Evolutionary conservation across 306 rosid species (phyloP).

Genomic region (Lotus japonicus): DNA sequence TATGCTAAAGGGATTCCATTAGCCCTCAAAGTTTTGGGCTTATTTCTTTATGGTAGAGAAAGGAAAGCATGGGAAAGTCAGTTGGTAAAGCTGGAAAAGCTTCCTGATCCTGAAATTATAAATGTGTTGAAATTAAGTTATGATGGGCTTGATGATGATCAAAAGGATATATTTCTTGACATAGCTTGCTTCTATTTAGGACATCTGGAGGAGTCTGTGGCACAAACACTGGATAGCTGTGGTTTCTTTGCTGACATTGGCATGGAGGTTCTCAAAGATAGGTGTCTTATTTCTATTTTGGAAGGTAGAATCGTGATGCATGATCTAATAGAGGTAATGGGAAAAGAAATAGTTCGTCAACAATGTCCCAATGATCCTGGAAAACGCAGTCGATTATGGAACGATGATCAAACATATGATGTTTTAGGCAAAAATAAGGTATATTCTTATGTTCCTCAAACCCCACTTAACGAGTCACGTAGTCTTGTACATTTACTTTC

Average conservation of each 20-base stretch:
- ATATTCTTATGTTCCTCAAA: neutral
- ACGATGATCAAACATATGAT: neutral
- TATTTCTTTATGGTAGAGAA: neutral
- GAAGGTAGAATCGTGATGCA: constrained; percentile 20
- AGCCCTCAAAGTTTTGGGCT: constrained; percentile 30
- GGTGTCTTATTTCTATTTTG: neutral
- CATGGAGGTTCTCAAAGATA: constrained; percentile 12
- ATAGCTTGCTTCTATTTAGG: constrained; percentile 26
- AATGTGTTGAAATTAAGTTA: constrained; percentile 16
- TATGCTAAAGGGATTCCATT: constrained; percentile 31
- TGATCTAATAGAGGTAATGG: constrained; percentile 25
- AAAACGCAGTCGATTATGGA: constrained; percentile 30
- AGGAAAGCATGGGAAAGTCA: neutral
- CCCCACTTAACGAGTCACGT: neutral
- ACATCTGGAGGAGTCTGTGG: neutral
- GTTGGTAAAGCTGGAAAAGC: neutral
- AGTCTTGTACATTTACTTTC: neutral
- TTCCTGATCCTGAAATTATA: neutral
- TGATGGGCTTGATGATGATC: constrained; percentile 14
- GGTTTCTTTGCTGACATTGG: constrained; percentile 2
- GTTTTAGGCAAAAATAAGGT: constrained; percentile 23
- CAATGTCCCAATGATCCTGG: constrained; percentile 6
- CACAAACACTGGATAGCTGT: neutral
- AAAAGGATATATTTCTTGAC: constrained; percentile 20
- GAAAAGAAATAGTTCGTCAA: constrained; percentile 15